phyloP scores from a whole-genome alignment of 768 basidiomycete genomes.

The Phanerochaete sordida region DNA sequence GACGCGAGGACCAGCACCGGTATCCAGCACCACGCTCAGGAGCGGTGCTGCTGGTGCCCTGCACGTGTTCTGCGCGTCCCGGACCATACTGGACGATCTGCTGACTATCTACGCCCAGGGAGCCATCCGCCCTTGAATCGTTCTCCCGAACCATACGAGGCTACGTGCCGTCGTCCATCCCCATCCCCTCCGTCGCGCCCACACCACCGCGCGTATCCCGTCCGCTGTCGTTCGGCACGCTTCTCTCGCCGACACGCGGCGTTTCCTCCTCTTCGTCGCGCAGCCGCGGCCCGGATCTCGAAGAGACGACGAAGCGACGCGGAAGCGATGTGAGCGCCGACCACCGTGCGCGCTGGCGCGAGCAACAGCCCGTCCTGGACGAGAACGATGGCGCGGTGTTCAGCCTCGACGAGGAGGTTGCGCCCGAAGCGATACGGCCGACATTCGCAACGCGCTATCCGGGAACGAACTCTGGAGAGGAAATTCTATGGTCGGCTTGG shows the following conservation, averaged over 20 bases:
- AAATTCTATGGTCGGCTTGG: constrained; percentile 44
- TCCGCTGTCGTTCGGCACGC: constrained; percentile 45
- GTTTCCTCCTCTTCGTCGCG: constrained; percentile 5
- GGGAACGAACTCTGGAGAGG: constrained; percentile 28
- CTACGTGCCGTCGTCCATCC: constrained; percentile 51
- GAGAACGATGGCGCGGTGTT: constrained; percentile 18
- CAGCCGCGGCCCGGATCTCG: constrained; percentile 9
- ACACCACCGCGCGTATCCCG: constrained; percentile 48
- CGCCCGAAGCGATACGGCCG: not conserved
- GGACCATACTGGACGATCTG: not conserved
- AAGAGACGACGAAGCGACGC: constrained; percentile 15
- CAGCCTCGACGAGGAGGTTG: constrained; percentile 25
- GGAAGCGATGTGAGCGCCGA: constrained; percentile 15
- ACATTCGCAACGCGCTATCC: constrained; percentile 23
- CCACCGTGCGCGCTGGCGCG: not conserved
- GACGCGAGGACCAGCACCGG: not conserved
- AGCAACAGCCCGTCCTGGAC: not conserved
- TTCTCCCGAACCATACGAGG: constrained; percentile 51
- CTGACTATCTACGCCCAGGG: constrained; percentile 27
- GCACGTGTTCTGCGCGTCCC: not conserved
- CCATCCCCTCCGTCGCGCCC: constrained; percentile 44
- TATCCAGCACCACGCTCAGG: not conserved
- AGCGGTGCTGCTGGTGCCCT: not conserved
- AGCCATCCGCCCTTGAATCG: constrained; percentile 46
- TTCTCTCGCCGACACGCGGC: constrained; percentile 29